phyloP scores from a whole-genome alignment of 768 basidiomycete genomes.

The Pleurotus sapidus region DNA sequence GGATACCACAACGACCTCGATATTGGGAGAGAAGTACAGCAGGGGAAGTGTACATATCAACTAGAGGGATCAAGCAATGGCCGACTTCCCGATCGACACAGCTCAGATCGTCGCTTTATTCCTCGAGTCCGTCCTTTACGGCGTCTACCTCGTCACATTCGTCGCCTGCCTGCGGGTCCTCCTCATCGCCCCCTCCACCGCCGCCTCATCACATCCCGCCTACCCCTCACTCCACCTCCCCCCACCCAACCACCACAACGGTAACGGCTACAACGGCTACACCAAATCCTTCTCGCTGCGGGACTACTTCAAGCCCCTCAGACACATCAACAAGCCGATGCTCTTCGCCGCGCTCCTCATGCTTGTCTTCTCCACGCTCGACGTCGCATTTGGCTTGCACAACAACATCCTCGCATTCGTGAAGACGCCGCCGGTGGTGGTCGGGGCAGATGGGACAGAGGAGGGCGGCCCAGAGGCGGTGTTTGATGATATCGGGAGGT shows the following conservation, averaged over 20 bases:
- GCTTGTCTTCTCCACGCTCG: conserved; percentile 36
- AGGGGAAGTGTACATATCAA: no score
- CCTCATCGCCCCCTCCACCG: conserved; percentile 5
- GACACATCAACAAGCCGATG: conserved; percentile 29
- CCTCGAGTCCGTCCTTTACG: conserved; percentile 37
- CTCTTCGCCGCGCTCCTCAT: conserved; percentile 32
- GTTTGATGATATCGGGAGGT: conserved; percentile 31
- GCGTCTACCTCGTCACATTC: conserved; percentile 36
- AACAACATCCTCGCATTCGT: conserved; percentile 42
- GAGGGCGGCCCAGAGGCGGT: conserved; percentile 27
- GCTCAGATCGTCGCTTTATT: conserved; percentile 38
- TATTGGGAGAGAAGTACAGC: no score
- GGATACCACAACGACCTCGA: no score
- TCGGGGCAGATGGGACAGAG: conserved; percentile 11
- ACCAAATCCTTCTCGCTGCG: conserved; percentile 18
- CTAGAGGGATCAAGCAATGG: neutral
- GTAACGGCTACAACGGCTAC: conserved; percentile 19
- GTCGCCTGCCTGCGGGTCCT: conserved; percentile 30
- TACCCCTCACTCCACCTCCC: no score
- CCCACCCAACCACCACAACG: no score
- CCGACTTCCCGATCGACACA: conserved; percentile 27
- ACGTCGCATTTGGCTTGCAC: conserved; percentile 37
- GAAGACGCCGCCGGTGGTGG: no score
- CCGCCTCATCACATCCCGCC: no score
- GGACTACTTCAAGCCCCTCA: no score